Evolutionary conservation across 768 basidiomycete genomes (phyloP).

Genomic region (Lanmaoa rubissima): DNA sequence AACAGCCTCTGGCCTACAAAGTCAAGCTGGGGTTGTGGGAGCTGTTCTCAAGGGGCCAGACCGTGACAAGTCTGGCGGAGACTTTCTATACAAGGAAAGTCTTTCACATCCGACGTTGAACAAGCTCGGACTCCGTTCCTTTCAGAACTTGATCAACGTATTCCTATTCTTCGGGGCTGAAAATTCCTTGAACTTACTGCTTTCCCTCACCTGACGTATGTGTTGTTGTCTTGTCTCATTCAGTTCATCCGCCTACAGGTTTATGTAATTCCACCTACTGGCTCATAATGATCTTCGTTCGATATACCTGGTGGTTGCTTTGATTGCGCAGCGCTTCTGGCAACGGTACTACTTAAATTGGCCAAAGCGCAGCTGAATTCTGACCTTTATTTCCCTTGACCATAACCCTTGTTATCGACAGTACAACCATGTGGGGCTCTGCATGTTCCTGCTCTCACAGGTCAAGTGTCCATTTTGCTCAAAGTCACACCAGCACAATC

Average conservation of each 20-base stretch:
- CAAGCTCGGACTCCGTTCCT: no score
- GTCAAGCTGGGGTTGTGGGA: no score
- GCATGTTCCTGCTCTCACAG: neutral
- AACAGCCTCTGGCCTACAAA: no score
- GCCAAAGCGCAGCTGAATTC: neutral
- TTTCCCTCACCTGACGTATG: no score
- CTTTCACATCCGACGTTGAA: no score
- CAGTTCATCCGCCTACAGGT: neutral
- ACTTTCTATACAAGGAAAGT: no score
- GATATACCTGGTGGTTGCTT: neutral
- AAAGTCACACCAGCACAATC: neutral
- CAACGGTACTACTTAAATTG: neutral
- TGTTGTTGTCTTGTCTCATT: neutral
- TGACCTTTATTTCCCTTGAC: neutral
- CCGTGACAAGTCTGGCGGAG: no score
- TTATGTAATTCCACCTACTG: neutral
- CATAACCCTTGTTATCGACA: neutral
- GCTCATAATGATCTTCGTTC: neutral
- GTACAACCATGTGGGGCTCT: conserved; percentile 5
- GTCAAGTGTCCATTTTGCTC: neutral
- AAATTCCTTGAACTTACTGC: neutral
- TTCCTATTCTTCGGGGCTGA: neutral
- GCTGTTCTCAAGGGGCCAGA: no score
- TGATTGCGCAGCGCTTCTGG: neutral
- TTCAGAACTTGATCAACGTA: neutral